These are phyloP conservation scores for Penicillium angulare DNA, from an alignment of 495 filamentous ascomycete genomes.

Conservation along the genomic window DNA sequence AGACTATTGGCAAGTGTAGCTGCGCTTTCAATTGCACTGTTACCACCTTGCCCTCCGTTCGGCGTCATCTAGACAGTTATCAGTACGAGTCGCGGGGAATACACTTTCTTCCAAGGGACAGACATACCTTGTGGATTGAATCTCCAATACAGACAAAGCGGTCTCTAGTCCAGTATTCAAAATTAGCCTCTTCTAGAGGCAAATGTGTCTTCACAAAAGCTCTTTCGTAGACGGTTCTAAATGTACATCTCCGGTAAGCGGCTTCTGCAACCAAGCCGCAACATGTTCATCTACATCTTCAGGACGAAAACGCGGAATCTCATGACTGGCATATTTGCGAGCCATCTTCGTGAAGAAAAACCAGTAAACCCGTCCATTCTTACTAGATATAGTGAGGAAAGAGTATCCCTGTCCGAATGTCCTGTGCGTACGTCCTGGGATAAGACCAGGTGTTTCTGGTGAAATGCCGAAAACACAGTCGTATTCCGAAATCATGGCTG, in stretches of 20 bases:
- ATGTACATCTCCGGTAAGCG: neutral
- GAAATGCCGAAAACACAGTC: constrained; percentile 23
- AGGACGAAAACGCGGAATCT: constrained; percentile 4
- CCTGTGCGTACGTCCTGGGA: neutral
- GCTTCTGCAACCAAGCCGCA: neutral
- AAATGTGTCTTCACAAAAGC: neutral
- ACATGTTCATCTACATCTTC: neutral
- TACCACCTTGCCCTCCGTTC: constrained; percentile 11
- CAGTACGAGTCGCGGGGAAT: neutral
- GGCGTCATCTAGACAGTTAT: constrained; percentile 6
- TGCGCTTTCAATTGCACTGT: constrained; percentile 8
- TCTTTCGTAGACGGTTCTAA: constrained; percentile 4
- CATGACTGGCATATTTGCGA: neutral
- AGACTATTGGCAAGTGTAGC: constrained; percentile 3
- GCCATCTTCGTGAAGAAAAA: constrained; percentile 10
- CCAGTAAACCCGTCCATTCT: constrained; percentile 9
- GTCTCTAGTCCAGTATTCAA: constrained; percentile 11
- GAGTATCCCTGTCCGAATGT: constrained; percentile 9
- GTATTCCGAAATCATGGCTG: constrained; percentile 19
- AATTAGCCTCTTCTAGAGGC: constrained; percentile 18
- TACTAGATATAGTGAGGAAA: constrained; percentile 1
- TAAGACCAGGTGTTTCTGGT: constrained; percentile 1
- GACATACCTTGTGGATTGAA: constrained; percentile 21
- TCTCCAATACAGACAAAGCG: constrained; percentile 26
- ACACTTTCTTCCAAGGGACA: neutral